Percentiles rank a stretch among this genome's conserved stretches.
These are phyloP conservation scores for Prunus mume DNA, from an alignment of 306 rosid genomes.

Conservation along the genomic window DNA sequence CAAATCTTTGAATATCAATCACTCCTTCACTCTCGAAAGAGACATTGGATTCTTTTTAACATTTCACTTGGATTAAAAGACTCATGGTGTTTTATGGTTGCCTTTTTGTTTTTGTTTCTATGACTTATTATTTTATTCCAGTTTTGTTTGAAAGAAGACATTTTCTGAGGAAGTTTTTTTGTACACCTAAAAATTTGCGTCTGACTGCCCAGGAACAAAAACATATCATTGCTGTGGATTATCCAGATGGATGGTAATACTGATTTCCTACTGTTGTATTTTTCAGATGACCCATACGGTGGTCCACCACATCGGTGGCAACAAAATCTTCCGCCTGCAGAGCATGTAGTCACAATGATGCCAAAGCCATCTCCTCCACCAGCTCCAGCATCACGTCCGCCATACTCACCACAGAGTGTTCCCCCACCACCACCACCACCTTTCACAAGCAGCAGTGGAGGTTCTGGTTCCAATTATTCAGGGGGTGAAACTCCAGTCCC, in stretches of 20 bases:
- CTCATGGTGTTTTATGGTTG: background rate
- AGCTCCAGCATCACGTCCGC: conserved; percentile 56
- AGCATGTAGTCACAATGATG: conserved; percentile 32
- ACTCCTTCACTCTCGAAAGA: background rate
- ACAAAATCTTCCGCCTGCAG: conserved; percentile 65
- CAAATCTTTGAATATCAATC: background rate
- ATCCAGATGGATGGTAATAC: background rate
- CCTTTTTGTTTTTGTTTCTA: background rate
- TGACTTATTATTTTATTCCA: background rate
- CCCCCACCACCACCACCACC: conserved; percentile 45
- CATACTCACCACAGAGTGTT: conserved; percentile 27
- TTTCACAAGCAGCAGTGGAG: conserved; percentile 73
- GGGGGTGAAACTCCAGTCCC: conserved; percentile 61
- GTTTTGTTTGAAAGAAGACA: background rate
- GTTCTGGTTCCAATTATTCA: conserved; percentile 85
- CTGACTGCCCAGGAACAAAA: background rate
- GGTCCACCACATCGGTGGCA: conserved; percentile 64
- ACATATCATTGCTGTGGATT: background rate
- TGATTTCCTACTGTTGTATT: conserved; percentile 10
- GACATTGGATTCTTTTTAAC: background rate
- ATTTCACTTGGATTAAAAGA: background rate
- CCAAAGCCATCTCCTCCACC: conserved; percentile 67
- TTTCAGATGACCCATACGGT: conserved; percentile 59
- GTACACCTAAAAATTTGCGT: background rate
- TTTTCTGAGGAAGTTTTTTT: background rate